These are phyloP conservation scores for Chaetothyriales sp. DNA, from an alignment of 2,329 filamentous ascomycete genomes.

Conservation along the genomic window DNA sequence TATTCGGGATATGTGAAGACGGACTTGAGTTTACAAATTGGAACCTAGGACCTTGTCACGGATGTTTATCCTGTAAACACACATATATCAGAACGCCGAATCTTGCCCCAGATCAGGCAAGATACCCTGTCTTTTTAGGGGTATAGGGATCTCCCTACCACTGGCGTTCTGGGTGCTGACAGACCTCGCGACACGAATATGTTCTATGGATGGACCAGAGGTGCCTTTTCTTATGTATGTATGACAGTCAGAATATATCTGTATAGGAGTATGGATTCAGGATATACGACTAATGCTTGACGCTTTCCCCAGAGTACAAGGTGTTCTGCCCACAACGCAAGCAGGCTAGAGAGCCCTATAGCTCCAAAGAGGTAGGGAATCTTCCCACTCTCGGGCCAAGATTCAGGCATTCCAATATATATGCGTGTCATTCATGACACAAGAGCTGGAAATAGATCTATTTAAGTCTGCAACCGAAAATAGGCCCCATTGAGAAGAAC, in stretches of 20 bases:
- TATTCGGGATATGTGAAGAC: constrained; percentile 32
- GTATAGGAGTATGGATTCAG: constrained; percentile 44
- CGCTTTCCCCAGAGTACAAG: constrained; percentile 24
- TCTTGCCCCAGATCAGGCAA: too few species aligned
- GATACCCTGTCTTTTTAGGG: too few species aligned
- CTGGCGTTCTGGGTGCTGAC: too few species aligned
- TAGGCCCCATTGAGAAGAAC: constrained; percentile 43
- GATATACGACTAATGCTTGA: constrained; percentile 40
- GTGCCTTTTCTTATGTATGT: constrained; percentile 41
- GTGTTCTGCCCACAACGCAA: too few species aligned
- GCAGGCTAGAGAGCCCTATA: too few species aligned
- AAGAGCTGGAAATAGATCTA: background rate
- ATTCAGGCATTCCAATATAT: too few species aligned
- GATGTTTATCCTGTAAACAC: too few species aligned
- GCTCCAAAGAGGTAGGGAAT: too few species aligned
- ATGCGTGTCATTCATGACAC: too few species aligned
- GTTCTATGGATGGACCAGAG: constrained; percentile 42
- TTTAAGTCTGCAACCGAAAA: constrained; percentile 27
- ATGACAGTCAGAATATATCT: constrained; percentile 41
- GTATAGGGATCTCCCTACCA: too few species aligned
- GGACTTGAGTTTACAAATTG: constrained; percentile 24
- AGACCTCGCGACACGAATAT: constrained; percentile 47
- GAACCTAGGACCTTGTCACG: constrained; percentile 35
- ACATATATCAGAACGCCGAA: too few species aligned
- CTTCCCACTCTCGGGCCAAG: too few species aligned